Evolutionary conservation across 306 rosid genomes (phyloP), one percentile per base, ranked within the genome.

Genomic region (Sophora flavescens): DNA sequence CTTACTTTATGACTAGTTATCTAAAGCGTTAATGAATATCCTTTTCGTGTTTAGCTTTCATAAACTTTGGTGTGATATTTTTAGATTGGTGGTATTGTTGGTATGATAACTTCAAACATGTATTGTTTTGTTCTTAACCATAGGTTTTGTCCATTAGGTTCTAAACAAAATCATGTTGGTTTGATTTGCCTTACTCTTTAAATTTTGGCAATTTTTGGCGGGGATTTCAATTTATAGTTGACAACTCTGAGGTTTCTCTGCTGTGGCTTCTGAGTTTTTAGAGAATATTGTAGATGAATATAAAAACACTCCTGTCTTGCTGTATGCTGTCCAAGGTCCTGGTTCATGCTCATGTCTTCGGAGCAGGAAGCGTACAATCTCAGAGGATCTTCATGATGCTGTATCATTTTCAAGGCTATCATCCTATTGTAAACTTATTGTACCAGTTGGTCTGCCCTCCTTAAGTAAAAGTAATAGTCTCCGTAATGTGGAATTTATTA

Each of bases 221-320:
- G 98, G 98, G 98, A 56, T 87, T 94, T 84, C 98, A 94, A 80
- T 94, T 91, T 74, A 36, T 89, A 41, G 87, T 91, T 74, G 96
- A 91, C 12, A 93, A 91, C 72, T 89, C 96, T 0, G 97, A 57
- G 98, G 98, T 76, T 94, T 94, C 89, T 90, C 98, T 58, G 82
- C 96, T 36, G 67, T 91, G 70, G 97, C 95, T 81, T 79, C 82
- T 30, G 98, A 90, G 67, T 79, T 90, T 81, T 83, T 91, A 15
- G 98, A 94, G 89, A 89, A 81, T 56, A 85, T 91, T 84, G 96
- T 78, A 14, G 98, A 91, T 78, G 97, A 91, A 61, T 94, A 91
- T 74, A 59, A 89, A n/a, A 91, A 84, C 77, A 81, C 70, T 50
- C 96, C 97, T 54, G 83, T 90, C 42, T 70, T 91, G 75, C 83